Conservation (phyloP, 768 basidiomycete genomes). For the Paxillus ammoniavirescens region DNA sequence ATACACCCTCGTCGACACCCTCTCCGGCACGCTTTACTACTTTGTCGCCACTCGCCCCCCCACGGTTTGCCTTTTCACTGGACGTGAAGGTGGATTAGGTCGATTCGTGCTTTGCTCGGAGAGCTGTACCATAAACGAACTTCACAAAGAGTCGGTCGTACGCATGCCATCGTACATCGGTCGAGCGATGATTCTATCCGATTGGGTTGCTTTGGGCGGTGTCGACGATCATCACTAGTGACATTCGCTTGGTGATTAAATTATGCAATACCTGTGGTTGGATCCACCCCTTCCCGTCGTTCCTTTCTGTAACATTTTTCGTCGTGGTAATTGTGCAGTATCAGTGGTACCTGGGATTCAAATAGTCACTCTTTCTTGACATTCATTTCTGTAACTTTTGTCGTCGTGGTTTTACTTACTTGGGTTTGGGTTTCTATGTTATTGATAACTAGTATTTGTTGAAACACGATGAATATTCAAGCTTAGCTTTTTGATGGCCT, state of each 20-base stretch:
- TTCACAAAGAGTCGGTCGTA: slow-evolving; percentile 19
- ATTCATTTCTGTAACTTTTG: too few species aligned
- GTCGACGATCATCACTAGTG: neutral
- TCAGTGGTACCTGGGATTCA: too few species aligned
- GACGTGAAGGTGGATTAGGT: slow-evolving; percentile 21
- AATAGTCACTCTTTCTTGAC: too few species aligned
- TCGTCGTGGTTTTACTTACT: too few species aligned
- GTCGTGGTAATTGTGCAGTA: neutral
- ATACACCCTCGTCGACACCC: slow-evolving; percentile 18
- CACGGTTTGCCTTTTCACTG: slow-evolving; percentile 20
- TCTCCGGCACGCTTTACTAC: slow-evolving; percentile 15
- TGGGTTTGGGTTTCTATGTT: too few species aligned
- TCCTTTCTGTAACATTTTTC: neutral
- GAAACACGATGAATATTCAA: too few species aligned
- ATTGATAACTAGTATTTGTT: too few species aligned
- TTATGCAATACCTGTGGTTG: neutral
- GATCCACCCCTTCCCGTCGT: too few species aligned
- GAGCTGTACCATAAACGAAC: slow-evolving; percentile 10
- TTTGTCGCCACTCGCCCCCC: slow-evolving; percentile 15
- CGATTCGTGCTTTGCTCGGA: slow-evolving; percentile 24
- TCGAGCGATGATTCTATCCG: neutral
- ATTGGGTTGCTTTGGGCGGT: slow-evolving; percentile 3
- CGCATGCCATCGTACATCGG: neutral
- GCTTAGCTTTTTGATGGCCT: too few species aligned
- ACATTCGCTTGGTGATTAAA: neutral